These are phyloP conservation scores for Nidularia sp. DNA, from an alignment of 768 basidiomycete genomes.

Conservation along the genomic window DNA sequence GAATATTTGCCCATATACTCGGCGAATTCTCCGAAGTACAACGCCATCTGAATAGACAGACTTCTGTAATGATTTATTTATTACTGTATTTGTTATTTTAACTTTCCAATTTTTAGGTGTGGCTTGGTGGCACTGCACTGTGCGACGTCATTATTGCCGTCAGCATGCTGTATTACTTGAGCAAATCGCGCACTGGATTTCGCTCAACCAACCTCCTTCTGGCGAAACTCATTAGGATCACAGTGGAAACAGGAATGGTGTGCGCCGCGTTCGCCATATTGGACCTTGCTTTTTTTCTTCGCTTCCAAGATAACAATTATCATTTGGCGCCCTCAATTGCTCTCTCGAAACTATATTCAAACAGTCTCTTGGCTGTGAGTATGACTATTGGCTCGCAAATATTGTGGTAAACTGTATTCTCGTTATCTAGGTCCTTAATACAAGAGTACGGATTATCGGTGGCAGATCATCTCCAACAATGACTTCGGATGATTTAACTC, in stretches of 20 bases:
- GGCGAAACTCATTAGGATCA: constrained; percentile 13
- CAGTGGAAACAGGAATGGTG: constrained; percentile 16
- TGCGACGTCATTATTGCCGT: constrained; percentile 15
- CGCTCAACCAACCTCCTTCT: constrained; percentile 11
- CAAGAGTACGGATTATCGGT: background rate
- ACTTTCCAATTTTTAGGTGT: constrained; percentile 4
- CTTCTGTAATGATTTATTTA: background rate
- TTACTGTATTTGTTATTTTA: background rate
- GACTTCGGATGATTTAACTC: background rate
- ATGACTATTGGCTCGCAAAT: background rate
- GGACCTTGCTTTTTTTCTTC: constrained; percentile 13
- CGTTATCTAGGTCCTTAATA: background rate
- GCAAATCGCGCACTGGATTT: constrained; percentile 14
- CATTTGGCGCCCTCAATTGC: constrained; percentile 16
- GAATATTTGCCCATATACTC: constrained; percentile 1
- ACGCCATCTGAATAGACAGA: background rate
- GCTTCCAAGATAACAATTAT: constrained; percentile 13
- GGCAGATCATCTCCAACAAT: background rate
- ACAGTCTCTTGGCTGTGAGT: constrained; percentile 17
- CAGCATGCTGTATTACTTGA: constrained; percentile 16
- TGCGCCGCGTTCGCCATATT: constrained; percentile 14
- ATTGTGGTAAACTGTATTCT: too few relatives aligned
- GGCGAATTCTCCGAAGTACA: constrained; percentile 5
- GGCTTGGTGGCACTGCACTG: constrained; percentile 14
- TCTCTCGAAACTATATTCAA: constrained; percentile 18